phyloP scores from a whole-genome alignment of 2,329 filamentous ascomycete species.

The Zymoseptoria crescenta region DNA sequence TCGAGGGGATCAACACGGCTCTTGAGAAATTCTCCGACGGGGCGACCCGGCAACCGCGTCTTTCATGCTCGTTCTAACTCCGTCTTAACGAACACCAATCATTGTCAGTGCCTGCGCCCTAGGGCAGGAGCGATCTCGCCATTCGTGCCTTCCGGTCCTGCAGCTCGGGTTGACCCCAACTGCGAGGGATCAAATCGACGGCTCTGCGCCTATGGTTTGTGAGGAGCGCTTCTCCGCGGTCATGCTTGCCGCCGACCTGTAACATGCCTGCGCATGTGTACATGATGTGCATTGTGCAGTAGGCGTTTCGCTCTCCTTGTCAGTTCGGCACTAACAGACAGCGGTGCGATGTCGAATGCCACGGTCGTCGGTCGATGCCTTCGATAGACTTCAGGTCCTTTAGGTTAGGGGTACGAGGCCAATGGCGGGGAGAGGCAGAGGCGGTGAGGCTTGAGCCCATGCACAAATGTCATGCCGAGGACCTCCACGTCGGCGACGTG shows the following conservation, averaged over 20 bases:
- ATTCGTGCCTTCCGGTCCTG: background rate
- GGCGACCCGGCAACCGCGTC: background rate
- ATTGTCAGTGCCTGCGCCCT: background rate
- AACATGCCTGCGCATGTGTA: background rate
- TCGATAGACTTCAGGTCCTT: background rate
- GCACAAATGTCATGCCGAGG: background rate
- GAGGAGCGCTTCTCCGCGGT: background rate
- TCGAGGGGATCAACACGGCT: background rate
- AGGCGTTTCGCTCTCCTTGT: background rate
- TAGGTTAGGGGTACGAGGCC: background rate
- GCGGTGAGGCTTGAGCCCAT: background rate
- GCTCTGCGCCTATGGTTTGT: background rate
- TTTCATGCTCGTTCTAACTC: background rate
- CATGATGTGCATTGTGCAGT: background rate
- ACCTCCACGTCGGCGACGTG: background rate
- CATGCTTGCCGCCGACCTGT: background rate
- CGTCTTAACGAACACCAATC: background rate
- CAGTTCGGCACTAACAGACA: background rate
- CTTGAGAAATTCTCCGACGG: background rate
- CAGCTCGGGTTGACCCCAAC: background rate
- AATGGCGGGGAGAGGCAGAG: background rate
- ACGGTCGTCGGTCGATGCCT: background rate
- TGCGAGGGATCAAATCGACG: background rate
- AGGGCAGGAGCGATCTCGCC: background rate
- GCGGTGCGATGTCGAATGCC: background rate